Conservation (phyloP, 805 yeast species). For the Cyberlindnera lachancei region DNA sequence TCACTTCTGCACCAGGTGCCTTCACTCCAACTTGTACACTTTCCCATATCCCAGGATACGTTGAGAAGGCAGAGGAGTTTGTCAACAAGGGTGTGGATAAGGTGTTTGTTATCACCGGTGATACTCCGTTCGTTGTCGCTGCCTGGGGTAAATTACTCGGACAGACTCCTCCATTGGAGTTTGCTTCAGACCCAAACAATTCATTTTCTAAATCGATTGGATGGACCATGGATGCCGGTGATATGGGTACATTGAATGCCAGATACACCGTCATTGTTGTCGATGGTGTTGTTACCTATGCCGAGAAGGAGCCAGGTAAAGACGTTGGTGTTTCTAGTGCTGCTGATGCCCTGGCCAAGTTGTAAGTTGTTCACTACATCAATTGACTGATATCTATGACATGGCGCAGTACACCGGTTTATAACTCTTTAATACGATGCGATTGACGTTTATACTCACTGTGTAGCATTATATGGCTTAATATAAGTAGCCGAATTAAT, state of each 20-base stretch:
- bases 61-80: conserved; percentile 42
- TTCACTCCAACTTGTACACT: conserved; percentile 79
- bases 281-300: conserved; percentile 44
- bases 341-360: conserved; percentile 23
- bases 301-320: conserved; percentile 26
- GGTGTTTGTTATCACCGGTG: conserved; percentile 55
- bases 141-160: conserved; percentile 52
- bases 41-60: conserved; percentile 64
- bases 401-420: too few relatives aligned
- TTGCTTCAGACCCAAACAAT: conserved; percentile 63
- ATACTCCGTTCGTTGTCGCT: conserved; percentile 63
- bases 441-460: too few relatives aligned
- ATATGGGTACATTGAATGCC: conserved; percentile 51
- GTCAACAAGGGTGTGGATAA: conserved; percentile 51
- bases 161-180: conserved; percentile 30
- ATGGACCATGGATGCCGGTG: conserved; percentile 44
- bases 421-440: too few relatives aligned
- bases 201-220: conserved; percentile 55
- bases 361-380: conserved; percentile 6
- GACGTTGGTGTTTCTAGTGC: conserved; percentile 23
- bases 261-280: conserved; percentile 71
- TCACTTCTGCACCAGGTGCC: conserved; percentile 81
- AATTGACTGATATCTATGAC: too few relatives aligned
- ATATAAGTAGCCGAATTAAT: too few relatives aligned
- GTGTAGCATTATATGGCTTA: too few relatives aligned